Percentiles rank a stretch among this genome's conserved stretches.
Evolutionary conservation across 306 rosid species (phyloP).

Genomic region (Psophocarpus tetragonolobus): DNA sequence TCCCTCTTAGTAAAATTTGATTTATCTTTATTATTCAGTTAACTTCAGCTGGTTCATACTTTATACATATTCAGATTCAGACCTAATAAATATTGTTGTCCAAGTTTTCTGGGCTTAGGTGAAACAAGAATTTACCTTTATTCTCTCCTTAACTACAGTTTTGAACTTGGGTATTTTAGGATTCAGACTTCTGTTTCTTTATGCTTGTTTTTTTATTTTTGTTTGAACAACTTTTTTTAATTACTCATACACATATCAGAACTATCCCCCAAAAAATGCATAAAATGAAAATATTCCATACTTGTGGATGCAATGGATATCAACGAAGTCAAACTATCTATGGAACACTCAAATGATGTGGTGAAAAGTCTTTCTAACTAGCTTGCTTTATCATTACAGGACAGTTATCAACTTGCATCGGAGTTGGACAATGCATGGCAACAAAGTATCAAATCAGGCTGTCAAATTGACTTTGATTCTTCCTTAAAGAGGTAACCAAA

Average conservation of each 20-base stretch:
- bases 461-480: constrained; percentile 63
- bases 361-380: constrained; percentile 20
- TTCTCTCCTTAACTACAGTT: not conserved
- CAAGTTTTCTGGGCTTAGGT: not conserved
- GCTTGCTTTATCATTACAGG: constrained; percentile 55
- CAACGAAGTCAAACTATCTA: constrained; percentile 6
- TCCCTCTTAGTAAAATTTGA: not conserved
- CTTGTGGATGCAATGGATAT: not conserved
- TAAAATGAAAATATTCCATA: not conserved
- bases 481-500: constrained; percentile 63
- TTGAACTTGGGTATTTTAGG: not conserved
- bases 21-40: not conserved
- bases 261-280: not conserved
- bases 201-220: not conserved
- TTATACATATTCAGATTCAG: no score
- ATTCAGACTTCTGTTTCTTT: not conserved
- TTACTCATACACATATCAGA: not conserved
- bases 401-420: constrained; percentile 84
- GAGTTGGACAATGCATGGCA: constrained; percentile 78
- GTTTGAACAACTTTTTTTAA: not conserved
- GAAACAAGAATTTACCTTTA: not conserved
- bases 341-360: not conserved
- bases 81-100: not conserved
- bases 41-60: not conserved
- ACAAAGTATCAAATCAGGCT: constrained; percentile 54